These are phyloP conservation scores for Kuraishia piskuri DNA, from an alignment of 805 yeast species.

Conservation along the genomic window DNA sequence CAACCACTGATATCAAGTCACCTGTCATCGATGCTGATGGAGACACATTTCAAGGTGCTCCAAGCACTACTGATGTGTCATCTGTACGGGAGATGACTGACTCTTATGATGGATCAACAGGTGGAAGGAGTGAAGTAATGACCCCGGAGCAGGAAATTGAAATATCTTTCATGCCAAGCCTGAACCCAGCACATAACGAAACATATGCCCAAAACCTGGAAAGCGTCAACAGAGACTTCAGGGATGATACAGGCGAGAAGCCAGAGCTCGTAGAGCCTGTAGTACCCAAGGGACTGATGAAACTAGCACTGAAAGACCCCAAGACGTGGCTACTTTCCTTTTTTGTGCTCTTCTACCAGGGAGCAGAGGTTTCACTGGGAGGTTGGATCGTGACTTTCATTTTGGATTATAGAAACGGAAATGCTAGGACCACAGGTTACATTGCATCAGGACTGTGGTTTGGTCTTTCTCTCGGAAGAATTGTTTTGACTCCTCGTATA, in stretches of 20 bases:
- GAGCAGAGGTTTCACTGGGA: constrained; percentile 60
- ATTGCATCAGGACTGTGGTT: constrained; percentile 67
- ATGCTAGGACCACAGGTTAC: constrained; percentile 41
- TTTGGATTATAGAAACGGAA: constrained; percentile 42
- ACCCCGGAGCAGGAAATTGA: constrained; percentile 7
- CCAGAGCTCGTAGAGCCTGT: constrained; percentile 11
- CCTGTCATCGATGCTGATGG: not conserved
- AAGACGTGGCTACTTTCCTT: constrained; percentile 40
- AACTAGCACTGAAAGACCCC: constrained; percentile 29
- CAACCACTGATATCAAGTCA: not conserved
- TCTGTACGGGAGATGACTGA: not conserved
- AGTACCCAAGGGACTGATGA: constrained; percentile 21
- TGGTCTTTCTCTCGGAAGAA: constrained; percentile 59
- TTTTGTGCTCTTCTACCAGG: constrained; percentile 55
- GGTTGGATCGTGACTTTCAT: constrained; percentile 67
- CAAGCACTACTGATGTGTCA: not conserved
- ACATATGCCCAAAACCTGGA: not conserved
- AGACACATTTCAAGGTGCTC: not conserved
- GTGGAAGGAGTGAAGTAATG: not conserved
- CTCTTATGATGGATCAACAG: not conserved
- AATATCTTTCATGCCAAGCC: constrained; percentile 9
- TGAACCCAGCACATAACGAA: not conserved
- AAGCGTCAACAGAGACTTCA: constrained; percentile 1
- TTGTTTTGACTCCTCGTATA: constrained; percentile 34
- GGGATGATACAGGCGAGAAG: not conserved